Base-by-base conservation (phyloP, 768 basidiomycete species). In the Lactarius tabidus region DNA sequence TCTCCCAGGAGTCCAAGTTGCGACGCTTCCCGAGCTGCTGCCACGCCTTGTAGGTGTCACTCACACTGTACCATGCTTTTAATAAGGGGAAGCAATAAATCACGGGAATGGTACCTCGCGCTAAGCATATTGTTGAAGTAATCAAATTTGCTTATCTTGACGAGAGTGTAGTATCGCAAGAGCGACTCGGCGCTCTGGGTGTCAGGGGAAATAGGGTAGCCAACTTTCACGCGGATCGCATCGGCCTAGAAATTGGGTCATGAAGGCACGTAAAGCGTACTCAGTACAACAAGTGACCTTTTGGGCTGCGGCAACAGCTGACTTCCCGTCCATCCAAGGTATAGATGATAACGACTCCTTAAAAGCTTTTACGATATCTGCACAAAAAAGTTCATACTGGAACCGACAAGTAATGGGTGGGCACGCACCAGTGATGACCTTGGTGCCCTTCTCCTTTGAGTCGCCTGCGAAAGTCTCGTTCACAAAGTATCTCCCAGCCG, bases 271-370 rank as follows among this genome's bases (percentile, higher is more conserved):
- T 15, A 36, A 35, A 39, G 20, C n/a, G n/a, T 3, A 58, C 9
- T 28, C 59, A 67, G 67, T 41, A 33, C 45, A 58, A 33, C 17
- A 31, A 14, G 20, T 64, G 31, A 88, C 92, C 82, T 98, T 98
- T 72, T 88, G 84, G 17, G 87, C 85, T 6, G 97, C 97, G 62
- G 87, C 92, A 45, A 79, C 78, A 14, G 91, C 87, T 3, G 93
- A 93, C 68, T 85, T 76, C 55, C 86, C 76, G 73, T 98, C 97
- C 90, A 99, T 93, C 97, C 97, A 99, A 23, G 87, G 82, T 58
- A 97, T 82, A 59, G 83, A 73, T 5, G 81, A 75, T 23, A 99
- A 78, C 5, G 92, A 91, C 20, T 76, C 76, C 73, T 94, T 88
- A 80, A 98, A 98, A 0, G 94, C 81, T 28, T 84, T 75, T 60